phyloP scores from a whole-genome alignment of 225 moss, liverwort and hornwort species.

The Sphagnum tenellum region DNA sequence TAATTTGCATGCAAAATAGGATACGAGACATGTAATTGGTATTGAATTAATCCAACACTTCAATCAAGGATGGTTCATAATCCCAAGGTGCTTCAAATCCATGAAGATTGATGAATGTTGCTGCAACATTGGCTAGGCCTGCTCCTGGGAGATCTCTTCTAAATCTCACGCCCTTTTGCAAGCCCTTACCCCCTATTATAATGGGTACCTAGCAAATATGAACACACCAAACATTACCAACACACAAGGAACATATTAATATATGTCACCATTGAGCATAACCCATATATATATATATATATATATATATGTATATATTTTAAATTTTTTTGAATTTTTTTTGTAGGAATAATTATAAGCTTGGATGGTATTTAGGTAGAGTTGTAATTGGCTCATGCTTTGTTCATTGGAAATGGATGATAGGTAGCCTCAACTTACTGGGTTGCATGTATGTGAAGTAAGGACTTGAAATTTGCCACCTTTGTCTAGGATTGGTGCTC shows the following conservation, averaged over 20 bases:
- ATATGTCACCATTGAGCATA: no score
- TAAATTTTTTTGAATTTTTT: background rate
- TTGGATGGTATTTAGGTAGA: no score
- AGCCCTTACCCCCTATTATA: constrained; percentile 46
- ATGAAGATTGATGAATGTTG: constrained; percentile 53
- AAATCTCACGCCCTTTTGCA: constrained; percentile 38
- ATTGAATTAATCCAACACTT: constrained; percentile 3
- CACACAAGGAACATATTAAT: background rate
- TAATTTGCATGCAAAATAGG: no score
- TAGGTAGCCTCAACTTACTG: constrained; percentile 13
- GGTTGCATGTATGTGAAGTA: constrained; percentile 53
- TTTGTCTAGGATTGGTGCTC: constrained; percentile 46
- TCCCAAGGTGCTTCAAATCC: constrained; percentile 41
- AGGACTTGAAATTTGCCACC: constrained; percentile 51
- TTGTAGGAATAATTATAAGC: no score
- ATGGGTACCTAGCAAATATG: constrained; percentile 6
- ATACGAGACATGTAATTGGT: no score
- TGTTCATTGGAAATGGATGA: background rate
- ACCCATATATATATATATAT: background rate
- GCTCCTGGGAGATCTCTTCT: constrained; percentile 39
- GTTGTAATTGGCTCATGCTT: no score
- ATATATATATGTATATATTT: background rate
- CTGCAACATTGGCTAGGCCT: constrained; percentile 50
- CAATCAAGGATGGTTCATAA: constrained; percentile 54
- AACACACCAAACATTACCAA: background rate